Base-by-base conservation (phyloP, 2,329 filamentous ascomycete species). In the Colletotrichum tropicale region DNA sequence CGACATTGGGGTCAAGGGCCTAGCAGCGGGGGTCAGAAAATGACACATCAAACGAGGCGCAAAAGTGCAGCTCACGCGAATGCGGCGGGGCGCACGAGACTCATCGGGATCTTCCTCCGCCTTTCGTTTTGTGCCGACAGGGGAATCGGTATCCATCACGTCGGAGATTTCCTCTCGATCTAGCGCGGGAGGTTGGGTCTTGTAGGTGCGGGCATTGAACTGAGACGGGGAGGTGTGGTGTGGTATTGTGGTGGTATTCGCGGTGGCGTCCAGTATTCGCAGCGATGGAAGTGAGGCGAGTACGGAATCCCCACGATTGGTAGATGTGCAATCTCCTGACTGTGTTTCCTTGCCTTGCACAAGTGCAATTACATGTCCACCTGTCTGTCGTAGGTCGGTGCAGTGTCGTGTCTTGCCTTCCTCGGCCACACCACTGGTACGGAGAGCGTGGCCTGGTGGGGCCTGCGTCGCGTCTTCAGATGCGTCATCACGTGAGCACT, bases 1-100 rank as follows among this genome's bases (percentile, higher is more conserved):
- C 94, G 26, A 99, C 97, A 86, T 97, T 94, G 77, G 94, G 93
- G 81, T 98, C 95, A 30, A 99, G 90, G 16, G 96, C 94, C 93
- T 98, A 70, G 32, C 62, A 18, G 18, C n/a, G 36, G 12, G 58
- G 24, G 43, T 78, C 21, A 78, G 75, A 38, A 55, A 7, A 30
- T 28, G 52, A 48, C 16, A 64, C 24, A 43, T 52, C 68, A 75
- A 16, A 34, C 60, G 26, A 68, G 56, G 62, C 65, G 66, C 16
- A 32, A 18, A 62, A 64, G 21, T 64, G 32, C 26, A 66, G 79
- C 86, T 82, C 83, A 84, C 89, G 84, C 88, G 87, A 77, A 91
- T 91, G 62, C 89, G 87, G 26, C 86, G 88, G 64, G 86, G 83
- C 28, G 85, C 85, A 55, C 83, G 85, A 71, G 84, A 80, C n/a